These are phyloP conservation scores for Chrysanthemum seticuspe DNA, from an alignment of 129 eudicot genomes.

Conservation along the genomic window DNA sequence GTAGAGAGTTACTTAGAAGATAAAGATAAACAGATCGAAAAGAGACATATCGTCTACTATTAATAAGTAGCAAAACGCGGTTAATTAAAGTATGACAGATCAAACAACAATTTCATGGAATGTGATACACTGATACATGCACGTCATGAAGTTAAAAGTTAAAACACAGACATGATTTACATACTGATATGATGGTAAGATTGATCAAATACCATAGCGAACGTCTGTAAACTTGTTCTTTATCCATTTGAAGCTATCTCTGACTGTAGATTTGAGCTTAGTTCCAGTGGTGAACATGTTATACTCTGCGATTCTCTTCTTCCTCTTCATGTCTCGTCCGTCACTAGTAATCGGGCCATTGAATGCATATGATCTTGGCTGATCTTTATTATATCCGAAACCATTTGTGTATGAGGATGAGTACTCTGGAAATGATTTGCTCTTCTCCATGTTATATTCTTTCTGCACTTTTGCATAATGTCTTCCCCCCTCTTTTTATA, in stretches of 20 bases:
- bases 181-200: neutral
- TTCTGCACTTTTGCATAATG: neutral
- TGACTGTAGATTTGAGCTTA: constrained; percentile 62
- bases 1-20: too few relatives aligned
- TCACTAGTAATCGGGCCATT: constrained; percentile 59
- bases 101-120: constrained; percentile 12
- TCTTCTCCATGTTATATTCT: constrained; percentile 53
- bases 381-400: constrained; percentile 24
- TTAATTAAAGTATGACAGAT: neutral
- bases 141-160: neutral
- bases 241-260: constrained; percentile 76
- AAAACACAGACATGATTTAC: neutral
- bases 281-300: constrained; percentile 67
- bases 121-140: neutral
- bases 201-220: constrained; percentile 40
- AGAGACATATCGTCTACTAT: neutral
- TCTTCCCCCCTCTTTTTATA: neutral
- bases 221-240: constrained; percentile 59
- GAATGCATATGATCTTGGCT: constrained; percentile 46
- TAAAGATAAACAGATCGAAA: too few relatives aligned
- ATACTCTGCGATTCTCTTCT: constrained; percentile 75
- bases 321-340: constrained; percentile 61
- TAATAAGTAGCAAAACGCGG: neutral
- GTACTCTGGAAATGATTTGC: constrained; percentile 65
- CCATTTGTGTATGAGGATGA: constrained; percentile 45